These are phyloP conservation scores for Phragmites australis DNA, from an alignment of 176 grass and related monocot species.

Conservation along the genomic window DNA sequence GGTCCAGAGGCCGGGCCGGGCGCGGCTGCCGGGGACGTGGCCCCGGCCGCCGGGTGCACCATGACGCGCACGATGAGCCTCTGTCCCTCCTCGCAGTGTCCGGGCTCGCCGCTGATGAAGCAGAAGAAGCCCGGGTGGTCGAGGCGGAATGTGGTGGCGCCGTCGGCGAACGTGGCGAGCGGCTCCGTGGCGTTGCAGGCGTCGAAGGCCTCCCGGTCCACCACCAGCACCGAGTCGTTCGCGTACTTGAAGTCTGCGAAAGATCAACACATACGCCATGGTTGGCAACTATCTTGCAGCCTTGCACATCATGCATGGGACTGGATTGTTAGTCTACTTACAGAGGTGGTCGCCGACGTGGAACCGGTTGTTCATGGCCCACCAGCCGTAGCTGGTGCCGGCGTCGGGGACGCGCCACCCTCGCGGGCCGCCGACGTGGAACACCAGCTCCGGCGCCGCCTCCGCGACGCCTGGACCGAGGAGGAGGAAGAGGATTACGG, in stretches of 20 bases:
- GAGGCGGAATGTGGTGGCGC: constrained; percentile 54
- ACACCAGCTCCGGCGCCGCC: constrained; percentile 10
- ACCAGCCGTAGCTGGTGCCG: constrained; percentile 60
- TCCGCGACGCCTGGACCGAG: not conserved
- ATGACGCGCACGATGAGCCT: constrained; percentile 75
- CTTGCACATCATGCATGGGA: too few species aligned
- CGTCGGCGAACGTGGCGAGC: constrained; percentile 42
- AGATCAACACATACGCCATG: not conserved
- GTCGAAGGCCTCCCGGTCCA: constrained; percentile 53
- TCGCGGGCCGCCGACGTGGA: constrained; percentile 65
- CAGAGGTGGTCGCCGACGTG: constrained; percentile 66
- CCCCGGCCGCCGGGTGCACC: constrained; percentile 28
- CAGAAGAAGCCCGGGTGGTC: constrained; percentile 68
- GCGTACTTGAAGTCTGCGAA: constrained; percentile 71
- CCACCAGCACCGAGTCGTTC: constrained; percentile 73
- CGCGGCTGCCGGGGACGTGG: not conserved
- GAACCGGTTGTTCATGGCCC: constrained; percentile 73
- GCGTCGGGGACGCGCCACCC: constrained; percentile 62
- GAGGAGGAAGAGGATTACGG: constrained; percentile 7
- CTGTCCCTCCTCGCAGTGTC: constrained; percentile 63
- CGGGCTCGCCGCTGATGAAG: constrained; percentile 79
- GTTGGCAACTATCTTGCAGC: too few species aligned
- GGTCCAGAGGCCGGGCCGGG: constrained; percentile 9
- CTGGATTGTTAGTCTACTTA: constrained; percentile 2
- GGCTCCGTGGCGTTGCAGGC: constrained; percentile 54